Conservation (phyloP, 805 yeast genomes). For the Cyberlindnera saturnus region DNA sequence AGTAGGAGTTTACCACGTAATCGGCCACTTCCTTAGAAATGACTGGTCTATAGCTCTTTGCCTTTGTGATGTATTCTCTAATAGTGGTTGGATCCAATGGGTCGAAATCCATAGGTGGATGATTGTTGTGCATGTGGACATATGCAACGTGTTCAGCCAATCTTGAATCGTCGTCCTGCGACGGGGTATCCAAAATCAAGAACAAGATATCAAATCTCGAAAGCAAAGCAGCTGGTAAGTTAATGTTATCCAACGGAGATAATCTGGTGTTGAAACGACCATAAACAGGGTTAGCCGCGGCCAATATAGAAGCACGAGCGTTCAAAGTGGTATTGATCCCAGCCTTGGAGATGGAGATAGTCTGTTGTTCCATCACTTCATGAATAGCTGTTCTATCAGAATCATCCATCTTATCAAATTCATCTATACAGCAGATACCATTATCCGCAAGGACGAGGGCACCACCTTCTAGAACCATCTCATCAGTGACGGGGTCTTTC, state of each 20-base stretch:
- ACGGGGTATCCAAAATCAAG: conserved; percentile 79
- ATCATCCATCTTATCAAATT: conserved; percentile 98
- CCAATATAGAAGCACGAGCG: conserved; percentile 91
- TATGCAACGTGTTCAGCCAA: conserved; percentile 91
- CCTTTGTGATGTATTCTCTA: conserved; percentile 82
- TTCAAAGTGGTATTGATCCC: conserved; percentile 95
- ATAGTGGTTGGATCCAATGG: conserved; percentile 77
- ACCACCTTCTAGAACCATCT: conserved; percentile 97
- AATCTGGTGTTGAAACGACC: conserved; percentile 89
- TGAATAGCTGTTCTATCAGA: conserved; percentile 94
- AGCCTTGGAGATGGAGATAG: conserved; percentile 94
- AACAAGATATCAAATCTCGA: conserved; percentile 92
- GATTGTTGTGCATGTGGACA: conserved; percentile 89
- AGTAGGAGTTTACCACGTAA: conserved; percentile 79
- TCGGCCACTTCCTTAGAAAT: conserved; percentile 82
- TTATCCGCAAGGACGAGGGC: conserved; percentile 95
- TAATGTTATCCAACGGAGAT: conserved; percentile 92
- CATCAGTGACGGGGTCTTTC: conserved; percentile 99
- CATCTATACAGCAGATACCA: conserved; percentile 98
- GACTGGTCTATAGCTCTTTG: conserved; percentile 79
- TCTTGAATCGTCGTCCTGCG: conserved; percentile 71
- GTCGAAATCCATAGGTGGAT: conserved; percentile 69
- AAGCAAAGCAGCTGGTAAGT: conserved; percentile 90
- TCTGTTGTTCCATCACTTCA: conserved; percentile 99
- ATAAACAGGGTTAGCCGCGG: conserved; percentile 97